Base-by-base conservation (phyloP, 768 basidiomycete species). In the Imleria badia region DNA sequence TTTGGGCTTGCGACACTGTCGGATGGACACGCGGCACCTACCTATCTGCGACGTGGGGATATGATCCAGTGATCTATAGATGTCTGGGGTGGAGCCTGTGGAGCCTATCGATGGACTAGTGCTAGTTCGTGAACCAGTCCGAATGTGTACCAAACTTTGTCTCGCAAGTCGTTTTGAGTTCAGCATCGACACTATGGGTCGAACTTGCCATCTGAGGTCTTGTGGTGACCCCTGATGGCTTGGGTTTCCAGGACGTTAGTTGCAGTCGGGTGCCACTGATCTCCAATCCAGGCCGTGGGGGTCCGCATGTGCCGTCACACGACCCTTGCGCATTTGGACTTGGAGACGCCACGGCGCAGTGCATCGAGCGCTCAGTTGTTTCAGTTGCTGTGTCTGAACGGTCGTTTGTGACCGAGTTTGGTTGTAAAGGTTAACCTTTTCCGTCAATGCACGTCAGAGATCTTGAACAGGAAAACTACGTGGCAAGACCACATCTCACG, bases 31-130 rank as follows among this genome's bases (percentile, higher is more conserved):
- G 43, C 35, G 51, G 29, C 45, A 53, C 55, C 58, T 60, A 48
- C 58, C 45, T 56, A 63, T 63, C 58, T 48, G 66, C 64, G 63
- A 55, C 36, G 51, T 56, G 64, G 55, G 60, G 54, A 44, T 52
- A 35, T 40, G 47, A 63, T 53, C 46, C 41, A 33, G 57, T 56
- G 48, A 49, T 49, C 58, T 46, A 47, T 49, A 57, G 38, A 42
- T 46, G 41, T 50, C 48, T 51, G 45, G 43, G 26, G 51, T 35
- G 40, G 45, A 48, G 19, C 53, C 13, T 29, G 51, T 35, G 40
- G 45, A 48, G 19, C 53, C 13, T 29, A 58, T 54, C 52, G 50
- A 55, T 54, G 48, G 42, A 40, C 45, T 26, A 14, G 15, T 52
- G n/a, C 26, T 54, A 35, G 42, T 40, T 54, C 35, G 33, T 43